Base-by-base conservation (phyloP, 1,139 yeast species). In the Magnusiomyces sp. region DNA sequence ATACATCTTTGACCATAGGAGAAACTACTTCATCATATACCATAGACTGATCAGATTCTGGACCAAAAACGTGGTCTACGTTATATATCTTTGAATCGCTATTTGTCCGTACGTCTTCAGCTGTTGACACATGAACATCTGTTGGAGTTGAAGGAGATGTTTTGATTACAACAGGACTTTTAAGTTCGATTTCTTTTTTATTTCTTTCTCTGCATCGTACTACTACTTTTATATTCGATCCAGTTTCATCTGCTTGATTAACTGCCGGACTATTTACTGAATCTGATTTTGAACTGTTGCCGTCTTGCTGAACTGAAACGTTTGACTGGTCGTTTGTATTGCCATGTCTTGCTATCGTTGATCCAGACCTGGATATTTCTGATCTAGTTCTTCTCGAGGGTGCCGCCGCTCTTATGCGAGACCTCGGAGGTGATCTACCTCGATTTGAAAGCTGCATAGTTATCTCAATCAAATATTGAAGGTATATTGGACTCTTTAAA, bases 201-300 rank as follows among this genome's bases (percentile, higher is more conserved):
- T 80, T 87, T 44, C 97, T 72, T 2, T 87, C 95, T 49, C 97
- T 75, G 63, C 97, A 89, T 57, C 97, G 77, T 27, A 89, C 95
- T 2, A 86, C 86, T 27, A 90, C 97, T 59, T 83, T 83, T 50
- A 86, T 84, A 61, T 84, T 77, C 47, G 73, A 55, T 11, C 60
- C 65, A 6, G 40, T 39, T 2, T 52, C 54, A 20, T 43, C 50
- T 59, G 45, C 62, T 6, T n/a, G 65, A 32, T 6, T 23, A 17
- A n/a, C 31, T n/a, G 37, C 37, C 5, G 16, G n/a, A 34, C 37
- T 34, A 10, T 13, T 34, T 34, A 10, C 37, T 10, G 37, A 34
- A 4, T 34, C 37, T 34, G 7, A 23, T 23, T 7, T 23, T 23
- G 29, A 7, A 23, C 29, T 23, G 7, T 7, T 4, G 29, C 29